A percentile compares a stretch with the other conserved stretches of the same genome.
These are phyloP conservation scores for Aspergillus hancockii DNA, from an alignment of 495 filamentous ascomycete genomes.

Conservation along the genomic window DNA sequence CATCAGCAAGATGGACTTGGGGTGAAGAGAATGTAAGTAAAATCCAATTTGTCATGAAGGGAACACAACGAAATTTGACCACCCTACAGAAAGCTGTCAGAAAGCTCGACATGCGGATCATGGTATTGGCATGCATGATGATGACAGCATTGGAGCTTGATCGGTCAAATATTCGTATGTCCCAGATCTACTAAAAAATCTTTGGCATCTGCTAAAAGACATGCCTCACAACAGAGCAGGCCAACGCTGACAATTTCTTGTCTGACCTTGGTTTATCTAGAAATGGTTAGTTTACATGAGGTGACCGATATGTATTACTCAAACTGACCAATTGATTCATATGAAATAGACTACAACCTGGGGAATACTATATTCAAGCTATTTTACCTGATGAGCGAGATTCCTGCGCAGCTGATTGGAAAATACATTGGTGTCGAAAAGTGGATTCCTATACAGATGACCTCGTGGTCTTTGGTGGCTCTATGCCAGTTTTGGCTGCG, in stretches of 20 bases:
- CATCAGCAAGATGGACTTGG: constrained; percentile 52
- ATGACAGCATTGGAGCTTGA: constrained; percentile 23
- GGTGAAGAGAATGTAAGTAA: constrained; percentile 39
- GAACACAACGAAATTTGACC: not conserved
- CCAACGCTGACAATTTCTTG: constrained; percentile 56
- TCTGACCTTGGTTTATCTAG: constrained; percentile 54
- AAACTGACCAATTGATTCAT: not conserved
- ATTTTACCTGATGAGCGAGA: constrained; percentile 43
- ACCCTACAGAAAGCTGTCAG: constrained; percentile 18
- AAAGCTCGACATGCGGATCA: constrained; percentile 53
- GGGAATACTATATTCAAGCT: constrained; percentile 31
- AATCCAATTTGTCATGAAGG: not conserved
- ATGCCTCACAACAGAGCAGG: constrained; percentile 29
- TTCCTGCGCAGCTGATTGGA: constrained; percentile 65
- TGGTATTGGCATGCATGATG: constrained; percentile 53
- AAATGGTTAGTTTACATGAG: constrained; percentile 32
- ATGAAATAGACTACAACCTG: constrained; percentile 29
- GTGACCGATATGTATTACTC: not conserved
- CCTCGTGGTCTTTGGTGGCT: constrained; percentile 68
- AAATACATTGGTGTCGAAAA: constrained; percentile 71
- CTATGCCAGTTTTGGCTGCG: constrained; percentile 59
- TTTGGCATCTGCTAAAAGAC: not conserved
- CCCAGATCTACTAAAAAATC: too few relatives aligned
- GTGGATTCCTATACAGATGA: constrained; percentile 77
- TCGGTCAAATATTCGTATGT: constrained; percentile 14